Conservation (phyloP, 805 yeast genomes). For the Wickerhamiella brachini region DNA sequence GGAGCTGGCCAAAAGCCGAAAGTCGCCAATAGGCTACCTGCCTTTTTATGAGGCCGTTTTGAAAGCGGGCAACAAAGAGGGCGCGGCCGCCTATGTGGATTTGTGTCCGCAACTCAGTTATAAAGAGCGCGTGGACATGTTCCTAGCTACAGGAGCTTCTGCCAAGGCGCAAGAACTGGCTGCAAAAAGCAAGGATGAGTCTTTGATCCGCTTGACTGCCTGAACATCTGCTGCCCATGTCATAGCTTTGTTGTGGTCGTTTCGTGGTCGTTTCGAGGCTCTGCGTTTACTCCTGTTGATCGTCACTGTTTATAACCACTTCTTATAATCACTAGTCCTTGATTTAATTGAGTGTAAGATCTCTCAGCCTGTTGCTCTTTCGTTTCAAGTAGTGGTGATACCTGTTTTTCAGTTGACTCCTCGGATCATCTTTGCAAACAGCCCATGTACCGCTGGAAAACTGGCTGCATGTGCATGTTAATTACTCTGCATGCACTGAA, state of each 20-base stretch:
- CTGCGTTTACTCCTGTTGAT: too few relatives aligned
- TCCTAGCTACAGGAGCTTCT: slow-evolving; percentile 27
- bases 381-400: too few relatives aligned
- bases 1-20: slow-evolving; percentile 36
- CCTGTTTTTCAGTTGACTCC: too few relatives aligned
- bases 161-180: slow-evolving; percentile 23
- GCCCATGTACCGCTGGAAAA: too few relatives aligned
- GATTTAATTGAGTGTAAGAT: too few relatives aligned
- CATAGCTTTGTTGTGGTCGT: too few relatives aligned
- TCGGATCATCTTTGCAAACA: too few relatives aligned
- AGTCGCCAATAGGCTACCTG: slow-evolving; percentile 59
- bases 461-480: neutral
- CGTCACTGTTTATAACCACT: too few relatives aligned
- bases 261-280: too few relatives aligned
- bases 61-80: slow-evolving; percentile 39
- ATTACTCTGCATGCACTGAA: neutral
- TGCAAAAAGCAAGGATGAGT: slow-evolving; percentile 16
- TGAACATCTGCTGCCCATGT: too few relatives aligned
- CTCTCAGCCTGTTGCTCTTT: too few relatives aligned
- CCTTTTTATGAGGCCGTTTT: slow-evolving; percentile 46
- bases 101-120: slow-evolving; percentile 35
- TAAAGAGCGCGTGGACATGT: slow-evolving; percentile 37
- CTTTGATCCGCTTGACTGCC: slow-evolving; percentile 1
- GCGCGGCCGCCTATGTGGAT: slow-evolving; percentile 47
- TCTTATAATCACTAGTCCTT: too few relatives aligned